Percentiles rank a stretch among this genome's conserved stretches.
Evolutionary conservation across 495 filamentous ascomycete species (phyloP).

Genomic region (Daldinia concentrica): DNA sequence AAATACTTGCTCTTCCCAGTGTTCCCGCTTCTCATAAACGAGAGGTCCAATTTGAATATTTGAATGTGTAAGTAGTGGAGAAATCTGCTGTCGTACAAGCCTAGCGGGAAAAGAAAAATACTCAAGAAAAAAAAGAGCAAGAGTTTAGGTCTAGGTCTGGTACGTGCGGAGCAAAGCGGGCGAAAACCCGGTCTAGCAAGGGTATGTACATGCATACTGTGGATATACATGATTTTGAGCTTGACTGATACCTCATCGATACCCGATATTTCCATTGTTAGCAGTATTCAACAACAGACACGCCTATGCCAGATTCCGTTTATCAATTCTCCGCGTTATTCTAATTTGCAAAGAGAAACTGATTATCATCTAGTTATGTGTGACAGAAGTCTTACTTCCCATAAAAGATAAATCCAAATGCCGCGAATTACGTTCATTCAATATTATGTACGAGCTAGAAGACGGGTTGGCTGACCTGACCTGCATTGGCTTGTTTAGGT

Average conservation of each 20-base stretch:
- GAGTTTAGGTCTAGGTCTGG: constrained; percentile 28
- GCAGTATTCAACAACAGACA: background rate
- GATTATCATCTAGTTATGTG: background rate
- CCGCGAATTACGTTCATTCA: constrained; percentile 25
- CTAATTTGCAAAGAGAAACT: background rate
- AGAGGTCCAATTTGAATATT: constrained; percentile 3
- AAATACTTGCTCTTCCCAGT: background rate
- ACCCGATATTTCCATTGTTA: constrained; percentile 13
- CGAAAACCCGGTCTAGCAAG: constrained; percentile 39
- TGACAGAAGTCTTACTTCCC: background rate
- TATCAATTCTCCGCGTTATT: background rate
- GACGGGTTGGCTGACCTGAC: constrained; percentile 38
- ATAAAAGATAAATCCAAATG: constrained; percentile 1
- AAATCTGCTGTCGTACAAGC: constrained; percentile 21
- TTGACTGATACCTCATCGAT: constrained; percentile 37
- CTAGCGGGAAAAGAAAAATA: constrained; percentile 21
- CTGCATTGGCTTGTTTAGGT: constrained; percentile 16
- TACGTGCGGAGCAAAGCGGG: constrained; percentile 42
- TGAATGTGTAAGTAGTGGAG: constrained; percentile 12
- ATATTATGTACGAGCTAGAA: constrained; percentile 20
- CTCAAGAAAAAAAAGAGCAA: constrained; percentile 33
- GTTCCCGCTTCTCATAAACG: background rate
- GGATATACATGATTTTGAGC: constrained; percentile 10
- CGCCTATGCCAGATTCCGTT: background rate
- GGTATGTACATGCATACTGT: constrained; percentile 20